These are phyloP conservation scores for Pichia sp. DNA, from an alignment of 1,139 yeast genomes.

Conservation along the genomic window DNA sequence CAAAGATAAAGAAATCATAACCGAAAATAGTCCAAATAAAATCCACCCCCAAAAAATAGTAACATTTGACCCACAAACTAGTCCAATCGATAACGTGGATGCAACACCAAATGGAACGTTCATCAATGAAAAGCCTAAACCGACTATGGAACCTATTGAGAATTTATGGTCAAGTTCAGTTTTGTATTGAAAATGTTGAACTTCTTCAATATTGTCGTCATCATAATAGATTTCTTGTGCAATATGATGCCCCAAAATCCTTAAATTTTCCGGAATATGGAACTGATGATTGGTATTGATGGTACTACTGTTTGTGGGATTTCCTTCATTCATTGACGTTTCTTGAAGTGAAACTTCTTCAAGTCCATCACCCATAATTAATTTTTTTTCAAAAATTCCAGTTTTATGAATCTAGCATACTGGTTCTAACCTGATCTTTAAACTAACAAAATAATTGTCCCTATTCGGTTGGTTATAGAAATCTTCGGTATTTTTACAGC, in stretches of 20 bases:
- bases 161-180: conserved; percentile 62
- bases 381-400: no score
- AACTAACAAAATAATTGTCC: no score
- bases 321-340: background rate
- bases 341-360: no score
- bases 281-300: conserved; percentile 2
- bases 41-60: conserved; percentile 70
- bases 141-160: conserved; percentile 62
- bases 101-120: conserved; percentile 74
- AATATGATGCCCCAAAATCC: conserved; percentile 20
- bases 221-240: conserved; percentile 29
- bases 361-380: no score
- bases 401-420: no score
- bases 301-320: background rate
- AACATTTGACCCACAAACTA: conserved; percentile 67
- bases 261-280: conserved; percentile 13
- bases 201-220: conserved; percentile 50
- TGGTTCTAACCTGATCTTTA: no score
- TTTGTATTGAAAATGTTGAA: conserved; percentile 66
- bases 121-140: conserved; percentile 71
- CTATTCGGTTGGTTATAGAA: no score
- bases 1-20: conserved; percentile 58
- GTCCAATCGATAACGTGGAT: conserved; percentile 61
- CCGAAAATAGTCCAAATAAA: conserved; percentile 53
- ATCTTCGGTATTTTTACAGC: no score